Base-by-base conservation (phyloP, 257 asterid genomes). In the Cruciata laevipes region DNA sequence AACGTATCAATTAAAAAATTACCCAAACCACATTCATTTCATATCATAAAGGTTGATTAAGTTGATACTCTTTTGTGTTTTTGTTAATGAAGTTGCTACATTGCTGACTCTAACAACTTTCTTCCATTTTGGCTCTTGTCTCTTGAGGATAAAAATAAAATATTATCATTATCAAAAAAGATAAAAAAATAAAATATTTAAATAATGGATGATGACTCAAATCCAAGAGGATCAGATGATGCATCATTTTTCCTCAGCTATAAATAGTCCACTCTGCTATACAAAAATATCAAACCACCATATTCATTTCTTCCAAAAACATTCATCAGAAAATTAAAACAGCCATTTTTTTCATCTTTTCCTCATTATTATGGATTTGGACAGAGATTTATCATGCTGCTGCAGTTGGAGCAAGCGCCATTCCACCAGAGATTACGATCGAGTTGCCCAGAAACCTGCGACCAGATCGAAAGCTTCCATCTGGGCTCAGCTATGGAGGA, bases 401-500 rank as follows among this genome's bases (percentile, higher is more conserved):
- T 37, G 57, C 71, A 69, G 82, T 68, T 78, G 84, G 85, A 79
- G 78, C 18, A 57, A 77, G 66, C 79, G 78, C 77, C 44, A 27
- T 42, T 74, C 85, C 11, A 61, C 21, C 16, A 82, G 76, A 33
- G 67, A 61, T 56, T 81, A 85, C 60, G 79, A 79, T 4, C 78
- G 79, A 0, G 72, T 87, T 56, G 71, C 24, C 7, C 8, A 27
- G 30, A 27, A 27, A 27, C 18, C 6, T 32, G 76, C 69, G 2
- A 70, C 64, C 5, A 73, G 76, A 71, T 79, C 95, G 8, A 80
- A 77, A 69, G 51, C 75, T 51, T 51, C 85, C 5, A 77, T 80
- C 3, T 86, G 95, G 93, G 79, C 72, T 21, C 79, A 74, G 56
- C 63, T 88, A n/a, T 88, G 95, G 97, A 82, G 82, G 81, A 90